Percentiles rank a stretch among this genome's conserved stretches.
phyloP scores from a whole-genome alignment of 2,329 filamentous ascomycete species.

The Aspergillus glaucus region DNA sequence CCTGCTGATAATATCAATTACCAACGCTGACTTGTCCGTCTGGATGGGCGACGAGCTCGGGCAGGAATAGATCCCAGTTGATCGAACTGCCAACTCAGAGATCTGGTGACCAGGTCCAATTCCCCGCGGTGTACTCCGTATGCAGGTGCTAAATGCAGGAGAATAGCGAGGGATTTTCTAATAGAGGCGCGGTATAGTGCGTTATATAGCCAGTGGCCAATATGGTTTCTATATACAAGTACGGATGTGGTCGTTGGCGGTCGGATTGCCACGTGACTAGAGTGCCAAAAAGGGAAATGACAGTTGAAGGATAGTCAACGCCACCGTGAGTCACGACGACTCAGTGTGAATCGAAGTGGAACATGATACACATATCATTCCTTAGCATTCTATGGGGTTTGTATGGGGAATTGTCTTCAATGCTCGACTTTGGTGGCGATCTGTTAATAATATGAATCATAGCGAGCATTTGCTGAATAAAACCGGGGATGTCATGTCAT shows the following conservation, averaged over 20 bases:
- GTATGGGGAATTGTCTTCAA: too few species aligned
- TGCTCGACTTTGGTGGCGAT: too few species aligned
- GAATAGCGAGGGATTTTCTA: not conserved
- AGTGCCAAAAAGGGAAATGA: not conserved
- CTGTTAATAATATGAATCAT: too few species aligned
- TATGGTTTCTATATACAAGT: not conserved
- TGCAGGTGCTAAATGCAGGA: not conserved
- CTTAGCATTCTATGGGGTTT: too few species aligned
- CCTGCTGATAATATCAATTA: not conserved
- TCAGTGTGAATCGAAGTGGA: too few species aligned
- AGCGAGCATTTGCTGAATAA: too few species aligned
- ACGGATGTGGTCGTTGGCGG: too few species aligned
- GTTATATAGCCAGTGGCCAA: not conserved
- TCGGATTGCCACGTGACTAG: not conserved
- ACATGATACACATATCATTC: too few species aligned
- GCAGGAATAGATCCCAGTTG: conserved; percentile 7
- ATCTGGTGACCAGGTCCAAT: conserved; percentile 22
- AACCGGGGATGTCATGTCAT: too few species aligned
- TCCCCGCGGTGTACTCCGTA: not conserved
- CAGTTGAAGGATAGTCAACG: not conserved
- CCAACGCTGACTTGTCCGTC: conserved; percentile 11
- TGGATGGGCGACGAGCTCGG: conserved; percentile 5
- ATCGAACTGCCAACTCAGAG: conserved; percentile 29
- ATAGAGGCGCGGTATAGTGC: not conserved
- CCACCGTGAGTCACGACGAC: not conserved